A percentile compares a stretch with the other conserved stretches of the same genome.
Evolutionary conservation across 2,329 filamentous ascomycete species (phyloP).

Genomic region (Aureobasidium melanogenum): DNA sequence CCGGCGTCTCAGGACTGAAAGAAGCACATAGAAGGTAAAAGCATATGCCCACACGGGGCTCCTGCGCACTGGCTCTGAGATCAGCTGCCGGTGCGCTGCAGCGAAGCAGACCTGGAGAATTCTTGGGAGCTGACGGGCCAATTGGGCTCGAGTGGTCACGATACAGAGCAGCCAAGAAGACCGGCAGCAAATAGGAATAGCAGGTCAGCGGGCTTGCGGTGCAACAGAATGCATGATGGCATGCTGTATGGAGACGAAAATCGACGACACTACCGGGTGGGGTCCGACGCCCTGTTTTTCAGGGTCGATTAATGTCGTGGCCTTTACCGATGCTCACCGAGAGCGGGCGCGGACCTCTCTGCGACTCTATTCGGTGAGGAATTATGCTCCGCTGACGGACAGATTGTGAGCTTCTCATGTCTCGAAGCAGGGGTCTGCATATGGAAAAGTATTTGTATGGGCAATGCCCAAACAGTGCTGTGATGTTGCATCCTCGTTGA

Average conservation of each 20-base stretch:
- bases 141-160: background rate
- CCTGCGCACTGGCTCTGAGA: conserved; percentile 1
- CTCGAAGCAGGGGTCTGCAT: background rate
- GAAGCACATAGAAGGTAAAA: conserved; percentile 9
- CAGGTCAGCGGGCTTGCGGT: background rate
- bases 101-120: background rate
- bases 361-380: background rate
- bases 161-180: background rate
- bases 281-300: background rate
- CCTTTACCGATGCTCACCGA: background rate
- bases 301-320: conserved; percentile 4
- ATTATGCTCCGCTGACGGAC: background rate
- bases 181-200: background rate
- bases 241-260: conserved; percentile 1
- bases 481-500: background rate
- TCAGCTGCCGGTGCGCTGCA: conserved; percentile 6
- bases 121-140: background rate
- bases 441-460: background rate
- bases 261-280: conserved; percentile 1
- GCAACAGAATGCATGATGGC: background rate
- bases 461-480: background rate
- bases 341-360: background rate
- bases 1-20: conserved; percentile 3
- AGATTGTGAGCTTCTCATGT: background rate
- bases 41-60: conserved; percentile 1